Evolutionary conservation across 1,139 yeast species (phyloP), one percentile per base, ranked within the genome.

Genomic region (Kodamaea alishanica): DNA sequence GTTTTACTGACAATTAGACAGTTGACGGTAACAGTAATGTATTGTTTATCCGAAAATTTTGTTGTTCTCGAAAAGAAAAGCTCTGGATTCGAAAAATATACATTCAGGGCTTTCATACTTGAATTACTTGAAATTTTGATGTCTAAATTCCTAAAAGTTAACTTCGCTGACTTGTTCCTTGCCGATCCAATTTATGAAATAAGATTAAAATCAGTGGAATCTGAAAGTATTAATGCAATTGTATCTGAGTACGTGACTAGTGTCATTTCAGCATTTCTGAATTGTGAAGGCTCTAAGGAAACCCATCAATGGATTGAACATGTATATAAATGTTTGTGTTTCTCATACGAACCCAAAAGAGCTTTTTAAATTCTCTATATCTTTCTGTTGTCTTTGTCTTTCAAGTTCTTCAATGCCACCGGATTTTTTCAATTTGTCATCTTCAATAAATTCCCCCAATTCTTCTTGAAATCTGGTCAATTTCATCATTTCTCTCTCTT

Each of bases 321-420:
- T 15, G 20, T 15, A 15, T 15, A 15, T 15, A 31, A n/a, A 10
- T 20, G 6, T 8, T 23, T 10, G 3, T 8, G 6, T 6, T 7
- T 24, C 9, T 4, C 10, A 9, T n/a, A 29, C 11, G 30, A 32
- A n/a, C 1, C 73, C 73, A 40, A 67, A 58, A 2, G 70, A 56
- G 44, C 63, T 76, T 50, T 80, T 79, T 43, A 84, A 59, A 52
- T 83, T 83, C 48, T 81, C 82, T 37, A 70, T 75, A 60, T 90
- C 96, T 45, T 84, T 82, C 44, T 74, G 63, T 51, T 70, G 73
- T 46, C 96, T 70, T 37, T 72, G 54, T 41, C 88, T 71, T 52
- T 90, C 97, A 12, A 87, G 67, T 50, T 89, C 97, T 44, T 84
- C 94, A 29, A 89, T 75, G 2, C 97, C 97, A 3, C 97, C 97